These are phyloP conservation scores for Penicillium expansum DNA, from an alignment of 2,329 filamentous ascomycete species.

Conservation along the genomic window DNA sequence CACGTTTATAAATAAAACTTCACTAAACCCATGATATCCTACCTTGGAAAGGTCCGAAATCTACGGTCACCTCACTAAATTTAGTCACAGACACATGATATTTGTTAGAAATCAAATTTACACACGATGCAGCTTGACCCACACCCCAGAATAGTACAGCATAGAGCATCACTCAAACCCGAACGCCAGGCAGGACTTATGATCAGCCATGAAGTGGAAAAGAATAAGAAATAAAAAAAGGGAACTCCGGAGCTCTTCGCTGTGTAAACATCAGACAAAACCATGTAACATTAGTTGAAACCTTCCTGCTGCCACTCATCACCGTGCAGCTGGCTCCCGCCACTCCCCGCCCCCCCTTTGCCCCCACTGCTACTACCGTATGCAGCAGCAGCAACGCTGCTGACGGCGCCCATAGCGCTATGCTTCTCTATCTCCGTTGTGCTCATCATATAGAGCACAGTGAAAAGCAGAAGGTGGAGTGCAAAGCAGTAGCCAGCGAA, in stretches of 20 bases:
- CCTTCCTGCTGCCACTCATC: constrained; percentile 65
- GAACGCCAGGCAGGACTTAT: constrained; percentile 11
- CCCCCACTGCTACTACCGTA: constrained; percentile 27
- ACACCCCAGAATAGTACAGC: constrained; percentile 1
- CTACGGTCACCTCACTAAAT: background rate
- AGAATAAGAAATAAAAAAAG: background rate
- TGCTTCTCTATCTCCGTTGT: constrained; percentile 64
- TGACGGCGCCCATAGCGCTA: constrained; percentile 54
- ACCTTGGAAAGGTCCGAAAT: background rate
- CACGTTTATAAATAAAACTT: background rate
- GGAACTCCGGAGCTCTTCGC: constrained; percentile 20
- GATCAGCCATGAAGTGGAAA: constrained; percentile 6
- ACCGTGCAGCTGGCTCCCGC: constrained; percentile 38
- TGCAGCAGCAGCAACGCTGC: constrained; percentile 41
- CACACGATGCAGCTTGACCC: background rate
- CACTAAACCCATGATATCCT: background rate
- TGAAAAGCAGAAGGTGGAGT: constrained; percentile 82
- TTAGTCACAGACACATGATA: constrained; percentile 7
- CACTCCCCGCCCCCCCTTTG: constrained; percentile 23
- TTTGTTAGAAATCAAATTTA: constrained; percentile 9
- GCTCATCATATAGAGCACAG: constrained; percentile 81
- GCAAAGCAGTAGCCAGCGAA: constrained; percentile 91
- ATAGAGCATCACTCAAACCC: constrained; percentile 1
- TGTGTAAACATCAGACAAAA: constrained; percentile 12
- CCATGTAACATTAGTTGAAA: constrained; percentile 40